phyloP scores from a whole-genome alignment of 1,284 basidiomycete species.

The Ustilago vetiveriae region DNA sequence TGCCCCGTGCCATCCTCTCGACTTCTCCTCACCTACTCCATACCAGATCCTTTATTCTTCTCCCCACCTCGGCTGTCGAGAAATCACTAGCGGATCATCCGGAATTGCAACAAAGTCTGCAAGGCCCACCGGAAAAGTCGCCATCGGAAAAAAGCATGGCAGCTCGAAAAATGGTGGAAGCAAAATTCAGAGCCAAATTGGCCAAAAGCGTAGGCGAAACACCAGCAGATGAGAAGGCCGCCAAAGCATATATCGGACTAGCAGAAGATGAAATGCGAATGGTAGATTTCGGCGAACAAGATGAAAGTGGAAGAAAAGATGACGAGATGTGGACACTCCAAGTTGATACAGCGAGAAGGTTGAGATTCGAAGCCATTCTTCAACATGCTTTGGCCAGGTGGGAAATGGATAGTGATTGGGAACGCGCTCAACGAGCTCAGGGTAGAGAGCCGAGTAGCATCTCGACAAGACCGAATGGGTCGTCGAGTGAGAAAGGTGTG shows the following conservation, averaged over 20 bases:
- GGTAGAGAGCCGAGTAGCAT: slow-evolving; percentile 29
- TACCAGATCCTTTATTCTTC: slow-evolving; percentile 48
- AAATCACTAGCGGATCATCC: slow-evolving; percentile 22
- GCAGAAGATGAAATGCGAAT: slow-evolving; percentile 46
- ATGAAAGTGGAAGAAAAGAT: slow-evolving; percentile 11
- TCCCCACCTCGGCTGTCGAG: slow-evolving; percentile 39
- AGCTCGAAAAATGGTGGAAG: slow-evolving; percentile 30
- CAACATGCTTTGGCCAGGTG: slow-evolving; percentile 44
- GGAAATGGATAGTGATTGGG: slow-evolving; percentile 57
- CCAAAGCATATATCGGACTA: slow-evolving; percentile 42
- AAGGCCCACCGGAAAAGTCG: slow-evolving; percentile 34
- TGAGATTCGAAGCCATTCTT: slow-evolving; percentile 43
- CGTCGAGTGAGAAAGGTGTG: slow-evolving; percentile 88
- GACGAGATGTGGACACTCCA: slow-evolving; percentile 12
- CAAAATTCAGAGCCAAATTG: slow-evolving; percentile 35
- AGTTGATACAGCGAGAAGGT: slow-evolving; percentile 31
- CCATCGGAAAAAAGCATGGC: slow-evolving; percentile 30
- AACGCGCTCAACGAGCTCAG: slow-evolving; percentile 31
- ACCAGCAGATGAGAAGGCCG: slow-evolving; percentile 45
- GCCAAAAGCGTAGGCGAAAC: slow-evolving; percentile 27
- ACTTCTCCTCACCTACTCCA: slow-evolving; percentile 50
- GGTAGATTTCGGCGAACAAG: slow-evolving; percentile 54
- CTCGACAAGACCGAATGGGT: slow-evolving; percentile 77
- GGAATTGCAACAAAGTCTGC: slow-evolving; percentile 7
- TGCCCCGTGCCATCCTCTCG: slow-evolving; percentile 35